Percentiles rank a stretch among this genome's conserved stretches.
Evolutionary conservation across 306 rosid genomes (phyloP).

Genomic region (Quercus engelmannii): DNA sequence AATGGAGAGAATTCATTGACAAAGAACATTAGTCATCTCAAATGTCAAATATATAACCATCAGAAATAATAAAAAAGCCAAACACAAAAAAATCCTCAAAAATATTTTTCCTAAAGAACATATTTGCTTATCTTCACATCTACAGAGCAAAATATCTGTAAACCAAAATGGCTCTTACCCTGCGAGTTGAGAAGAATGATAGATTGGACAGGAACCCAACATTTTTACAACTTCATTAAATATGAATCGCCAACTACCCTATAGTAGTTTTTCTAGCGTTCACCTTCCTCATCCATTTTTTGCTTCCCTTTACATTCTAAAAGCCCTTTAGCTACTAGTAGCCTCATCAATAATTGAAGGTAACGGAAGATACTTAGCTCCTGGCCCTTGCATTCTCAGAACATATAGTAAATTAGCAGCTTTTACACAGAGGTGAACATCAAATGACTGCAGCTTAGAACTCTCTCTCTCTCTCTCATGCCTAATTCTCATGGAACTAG

Average conservation of each 20-base stretch:
- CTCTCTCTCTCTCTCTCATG: background rate
- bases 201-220: too few relatives aligned
- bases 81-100: too few relatives aligned
- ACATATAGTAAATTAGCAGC: background rate
- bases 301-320: background rate
- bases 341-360: background rate
- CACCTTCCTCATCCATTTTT: too few relatives aligned
- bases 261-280: too few relatives aligned
- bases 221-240: too few relatives aligned
- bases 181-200: too few relatives aligned
- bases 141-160: too few relatives aligned
- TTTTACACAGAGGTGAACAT: background rate
- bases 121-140: background rate
- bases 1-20: conserved; percentile 5
- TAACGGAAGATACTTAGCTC: background rate
- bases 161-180: too few relatives aligned
- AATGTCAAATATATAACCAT: background rate
- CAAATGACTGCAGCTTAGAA: background rate
- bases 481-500: background rate
- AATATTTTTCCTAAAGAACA: background rate
- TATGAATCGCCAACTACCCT: too few relatives aligned
- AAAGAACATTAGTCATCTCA: conserved; percentile 6
- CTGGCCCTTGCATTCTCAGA: background rate
- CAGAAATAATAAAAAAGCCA: background rate
- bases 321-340: background rate